These are phyloP conservation scores for Zygotorulaspora mrakii DNA, from an alignment of 1,139 yeast genomes.

Conservation along the genomic window DNA sequence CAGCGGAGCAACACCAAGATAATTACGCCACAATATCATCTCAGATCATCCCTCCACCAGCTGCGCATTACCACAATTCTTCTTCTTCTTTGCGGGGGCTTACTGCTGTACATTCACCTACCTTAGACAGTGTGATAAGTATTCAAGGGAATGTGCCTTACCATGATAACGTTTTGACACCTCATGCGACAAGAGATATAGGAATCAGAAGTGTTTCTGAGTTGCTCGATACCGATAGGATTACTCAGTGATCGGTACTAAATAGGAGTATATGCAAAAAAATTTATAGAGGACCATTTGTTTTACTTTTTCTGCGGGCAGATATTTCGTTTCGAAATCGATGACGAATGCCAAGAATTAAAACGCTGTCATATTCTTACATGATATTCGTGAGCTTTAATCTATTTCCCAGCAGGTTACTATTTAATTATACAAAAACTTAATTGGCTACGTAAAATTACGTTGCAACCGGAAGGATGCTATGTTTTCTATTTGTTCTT, in stretches of 20 bases:
- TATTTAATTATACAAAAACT: constrained; percentile 1
- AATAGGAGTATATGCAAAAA: neutral
- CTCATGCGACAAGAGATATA: constrained; percentile 31
- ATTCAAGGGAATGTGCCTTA: constrained; percentile 34
- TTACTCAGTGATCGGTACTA: constrained; percentile 33
- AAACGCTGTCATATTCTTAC: no score
- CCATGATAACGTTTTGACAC: constrained; percentile 30
- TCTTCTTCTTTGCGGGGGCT: constrained; percentile 16
- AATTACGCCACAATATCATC: constrained; percentile 6
- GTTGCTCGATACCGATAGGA: constrained; percentile 32
- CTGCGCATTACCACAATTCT: constrained; percentile 22
- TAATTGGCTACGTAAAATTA: neutral
- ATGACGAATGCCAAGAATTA: no score
- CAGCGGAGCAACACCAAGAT: constrained; percentile 7
- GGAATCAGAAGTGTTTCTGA: constrained; percentile 26
- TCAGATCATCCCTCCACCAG: constrained; percentile 20
- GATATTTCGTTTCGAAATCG: no score
- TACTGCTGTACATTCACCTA: constrained; percentile 29
- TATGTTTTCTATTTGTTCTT: constrained; percentile 11
- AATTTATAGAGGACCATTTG: neutral
- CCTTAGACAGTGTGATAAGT: constrained; percentile 30
- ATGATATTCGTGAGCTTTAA: no score
- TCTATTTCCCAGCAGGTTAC: neutral
- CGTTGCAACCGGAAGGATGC: neutral
- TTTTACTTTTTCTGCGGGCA: neutral